Percentiles rank a stretch among this genome's conserved stretches.
Conservation (phyloP, 129 eudicot genomes). For the Tagetes patula region DNA sequence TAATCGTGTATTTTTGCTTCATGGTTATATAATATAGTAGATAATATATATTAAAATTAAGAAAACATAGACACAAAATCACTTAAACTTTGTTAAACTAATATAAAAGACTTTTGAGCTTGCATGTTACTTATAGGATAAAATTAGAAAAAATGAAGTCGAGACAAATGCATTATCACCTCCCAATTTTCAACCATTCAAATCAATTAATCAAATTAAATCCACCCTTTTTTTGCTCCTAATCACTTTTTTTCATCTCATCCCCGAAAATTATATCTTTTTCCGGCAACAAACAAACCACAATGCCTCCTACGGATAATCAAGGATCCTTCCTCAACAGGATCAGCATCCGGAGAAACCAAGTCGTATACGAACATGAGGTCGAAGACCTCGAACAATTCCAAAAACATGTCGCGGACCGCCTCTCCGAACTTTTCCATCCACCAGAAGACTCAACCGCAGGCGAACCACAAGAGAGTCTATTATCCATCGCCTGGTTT, state of each 20-base stretch:
- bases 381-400: constrained; percentile 75
- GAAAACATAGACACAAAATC: too few relatives aligned
- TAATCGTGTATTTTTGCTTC: too few relatives aligned
- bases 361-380: constrained; percentile 61
- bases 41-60: too few relatives aligned
- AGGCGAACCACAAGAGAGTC: constrained; percentile 25
- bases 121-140: not conserved
- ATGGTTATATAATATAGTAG: too few relatives aligned
- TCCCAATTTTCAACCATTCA: constrained; percentile 13
- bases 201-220: constrained; percentile 1
- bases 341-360: constrained; percentile 94
- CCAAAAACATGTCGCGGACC: constrained; percentile 67
- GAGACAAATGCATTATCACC: constrained; percentile 8
- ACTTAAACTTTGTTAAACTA: not conserved
- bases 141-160: constrained; percentile 5
- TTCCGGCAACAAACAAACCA: constrained; percentile 10
- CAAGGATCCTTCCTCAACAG: constrained; percentile 78
- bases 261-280: not conserved
- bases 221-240: constrained; percentile 8
- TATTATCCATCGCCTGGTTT: constrained; percentile 69
- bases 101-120: too few relatives aligned
- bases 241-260: constrained; percentile 1
- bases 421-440: constrained; percentile 57
- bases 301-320: constrained; percentile 65
- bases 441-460: constrained; percentile 32